Percentiles rank a stretch among this genome's conserved stretches.
Evolutionary conservation across 768 basidiomycete genomes (phyloP).

Genomic region (Leccinum sublutescens): DNA sequence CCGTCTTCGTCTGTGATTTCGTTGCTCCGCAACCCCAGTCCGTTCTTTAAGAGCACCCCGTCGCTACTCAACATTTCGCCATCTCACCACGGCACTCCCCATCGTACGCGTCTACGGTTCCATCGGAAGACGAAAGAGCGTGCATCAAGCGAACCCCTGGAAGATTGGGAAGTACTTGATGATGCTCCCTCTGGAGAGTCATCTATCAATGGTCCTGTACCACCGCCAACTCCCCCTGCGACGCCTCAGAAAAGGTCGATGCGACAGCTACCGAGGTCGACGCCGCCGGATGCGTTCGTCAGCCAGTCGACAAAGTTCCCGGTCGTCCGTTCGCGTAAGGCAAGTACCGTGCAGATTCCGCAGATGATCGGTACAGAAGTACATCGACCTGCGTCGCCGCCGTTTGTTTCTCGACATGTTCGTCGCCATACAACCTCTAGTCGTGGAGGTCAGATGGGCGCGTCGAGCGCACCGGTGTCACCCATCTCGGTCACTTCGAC

Average conservation of each 20-base stretch:
- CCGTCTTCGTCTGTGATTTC: constrained; percentile 36
- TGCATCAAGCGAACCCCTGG: constrained; percentile 32
- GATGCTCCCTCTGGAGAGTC: constrained; percentile 28
- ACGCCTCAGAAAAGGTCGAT: constrained; percentile 18
- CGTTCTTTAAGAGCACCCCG: constrained; percentile 35
- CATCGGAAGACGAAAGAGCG: constrained; percentile 36
- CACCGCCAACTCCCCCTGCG: constrained; percentile 20
- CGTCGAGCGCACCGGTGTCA: constrained; percentile 34
- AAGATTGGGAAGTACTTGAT: constrained; percentile 35
- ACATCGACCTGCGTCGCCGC: constrained; percentile 32
- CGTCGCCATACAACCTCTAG: constrained; percentile 35
- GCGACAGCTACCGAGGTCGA: constrained; percentile 17
- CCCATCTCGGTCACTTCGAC: constrained; percentile 29
- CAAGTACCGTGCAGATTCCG: constrained; percentile 25
- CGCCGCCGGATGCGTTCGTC: constrained; percentile 14
- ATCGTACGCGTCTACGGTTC: constrained; percentile 31
- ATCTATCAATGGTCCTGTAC: constrained; percentile 22
- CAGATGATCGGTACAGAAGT: constrained; percentile 15
- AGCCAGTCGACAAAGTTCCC: constrained; percentile 7
- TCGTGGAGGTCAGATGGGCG: constrained; percentile 26
- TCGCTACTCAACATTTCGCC: constrained; percentile 32
- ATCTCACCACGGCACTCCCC: constrained; percentile 30
- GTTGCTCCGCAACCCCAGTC: constrained; percentile 34
- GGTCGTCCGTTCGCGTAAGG: constrained; percentile 24
- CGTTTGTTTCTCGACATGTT: constrained; percentile 33